Conservation (phyloP, 129 eudicot species). For the Chrysanthemum makinoi region DNA sequence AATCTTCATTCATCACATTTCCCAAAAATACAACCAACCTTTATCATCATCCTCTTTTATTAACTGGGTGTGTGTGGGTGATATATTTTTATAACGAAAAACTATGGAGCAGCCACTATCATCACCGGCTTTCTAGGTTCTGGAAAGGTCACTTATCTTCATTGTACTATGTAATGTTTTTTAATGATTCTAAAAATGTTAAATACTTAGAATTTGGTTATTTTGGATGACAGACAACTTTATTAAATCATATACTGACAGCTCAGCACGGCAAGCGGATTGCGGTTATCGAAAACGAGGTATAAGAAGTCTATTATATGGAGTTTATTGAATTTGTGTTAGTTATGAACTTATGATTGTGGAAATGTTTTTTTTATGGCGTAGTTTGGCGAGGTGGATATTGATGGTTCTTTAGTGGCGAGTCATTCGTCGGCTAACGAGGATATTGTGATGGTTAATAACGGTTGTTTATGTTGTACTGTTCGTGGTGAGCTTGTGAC, state of each 20-base stretch:
- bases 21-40: no score
- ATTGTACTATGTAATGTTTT: no score
- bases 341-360: neutral
- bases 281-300: slow-evolving; percentile 98
- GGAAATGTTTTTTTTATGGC: slow-evolving; percentile 14
- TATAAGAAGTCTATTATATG: slow-evolving; percentile 15
- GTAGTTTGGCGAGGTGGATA: slow-evolving; percentile 99
- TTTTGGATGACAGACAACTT: no score
- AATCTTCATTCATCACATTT: no score
- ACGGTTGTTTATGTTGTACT: slow-evolving; percentile 94
- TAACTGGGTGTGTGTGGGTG: no score
- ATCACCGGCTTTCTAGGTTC: slow-evolving; percentile 97
- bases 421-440: slow-evolving; percentile 89
- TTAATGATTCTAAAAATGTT: no score
- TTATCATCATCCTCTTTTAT: no score
- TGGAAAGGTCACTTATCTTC: slow-evolving; percentile 56
- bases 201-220: no score
- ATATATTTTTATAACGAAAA: no score
- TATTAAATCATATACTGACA: slow-evolving; percentile 88
- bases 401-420: slow-evolving; percentile 91
- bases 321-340: neutral
- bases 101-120: slow-evolving; percentile 53
- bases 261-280: slow-evolving; percentile 95
- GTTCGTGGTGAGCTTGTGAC: slow-evolving; percentile 94
- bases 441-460: slow-evolving; percentile 89